Evolutionary conservation across 2,329 filamentous ascomycete genomes (phyloP), one percentile per base, ranked within the genome.

Genomic region (Didymella pomorum): DNA sequence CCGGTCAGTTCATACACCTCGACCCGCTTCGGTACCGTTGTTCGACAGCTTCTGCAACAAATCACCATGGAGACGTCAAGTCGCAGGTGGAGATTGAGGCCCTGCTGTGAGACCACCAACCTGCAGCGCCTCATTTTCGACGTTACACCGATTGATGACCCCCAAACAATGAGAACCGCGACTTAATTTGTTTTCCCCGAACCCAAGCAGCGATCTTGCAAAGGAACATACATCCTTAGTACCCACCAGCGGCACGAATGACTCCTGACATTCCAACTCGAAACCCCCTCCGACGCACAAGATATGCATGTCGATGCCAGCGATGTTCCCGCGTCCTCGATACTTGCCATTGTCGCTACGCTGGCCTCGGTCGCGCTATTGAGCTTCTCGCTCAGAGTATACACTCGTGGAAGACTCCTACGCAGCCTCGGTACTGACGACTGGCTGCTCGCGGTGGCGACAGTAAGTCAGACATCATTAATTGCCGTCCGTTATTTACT

Each of bases 381-480:
- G 39, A 72, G 71, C 18, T 80, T 80, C 25, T 53, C 73, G 23
- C 69, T 79, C 52, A 77, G 81, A 56, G 61, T 79, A 14, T 82
- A 79, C 54, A 83, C 83, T 43, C 78, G 81, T 63, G 70, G 57
- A 43, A 72, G 71, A 49, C 77, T 84, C 67, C 77, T 84, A 49
- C 80, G 77, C 26, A 80, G 78, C 49, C 74, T 80, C 46, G 81
- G 80, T n/a, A 70, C 78, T 56, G 83, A 86, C 74, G 83, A 84
- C 65, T 79, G 75, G 56, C 58, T 80, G 4, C 81, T 82, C 56
- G 35, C 78, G 1, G 61, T 69, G 4, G 78, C 81, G 5, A 72
- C 73, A 66, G 74, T 82, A 60, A 47, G 59, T 74, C 18, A 33
- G 14, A 8, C 28, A n/a, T 10, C 16, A n/a, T 11, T 16, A 5